phyloP scores from a whole-genome alignment of 805 yeast species.

The Scheffersomyces spartinae region DNA sequence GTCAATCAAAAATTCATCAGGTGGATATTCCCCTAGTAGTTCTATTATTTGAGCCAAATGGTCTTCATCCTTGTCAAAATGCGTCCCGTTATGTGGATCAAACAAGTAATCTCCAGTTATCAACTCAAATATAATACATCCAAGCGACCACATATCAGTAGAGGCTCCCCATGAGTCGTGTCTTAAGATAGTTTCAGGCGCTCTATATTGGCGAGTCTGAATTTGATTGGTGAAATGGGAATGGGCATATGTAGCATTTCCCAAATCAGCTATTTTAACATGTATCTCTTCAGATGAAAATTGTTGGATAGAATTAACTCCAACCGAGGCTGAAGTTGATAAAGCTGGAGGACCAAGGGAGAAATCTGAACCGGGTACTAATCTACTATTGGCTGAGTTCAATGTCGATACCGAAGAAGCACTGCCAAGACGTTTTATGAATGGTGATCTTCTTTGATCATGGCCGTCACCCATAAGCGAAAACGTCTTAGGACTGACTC shows the following conservation, averaged over 20 bases:
- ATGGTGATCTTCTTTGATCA: no score
- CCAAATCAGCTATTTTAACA: constrained; percentile 58
- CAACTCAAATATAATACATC: constrained; percentile 47
- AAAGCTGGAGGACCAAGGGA: no score
- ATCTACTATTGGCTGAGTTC: no score
- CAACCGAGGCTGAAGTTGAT: no score
- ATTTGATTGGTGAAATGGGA: constrained; percentile 59
- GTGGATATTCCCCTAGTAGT: constrained; percentile 32
- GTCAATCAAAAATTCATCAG: constrained; percentile 24
- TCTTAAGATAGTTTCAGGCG: constrained; percentile 53
- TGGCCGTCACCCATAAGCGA: no score
- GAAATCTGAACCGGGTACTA: no score
- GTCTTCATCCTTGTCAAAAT: constrained; percentile 44
- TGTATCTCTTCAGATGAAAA: constrained; percentile 20
- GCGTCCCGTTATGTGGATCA: constrained; percentile 43
- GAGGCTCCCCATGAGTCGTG: constrained; percentile 48
- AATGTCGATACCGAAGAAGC: no score
- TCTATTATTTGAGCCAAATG: constrained; percentile 55
- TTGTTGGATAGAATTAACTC: constrained; percentile 55
- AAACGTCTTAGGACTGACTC: no score
- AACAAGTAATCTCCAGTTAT: constrained; percentile 52
- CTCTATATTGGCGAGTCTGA: constrained; percentile 56
- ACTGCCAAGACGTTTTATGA: no score
- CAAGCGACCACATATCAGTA: constrained; percentile 50
- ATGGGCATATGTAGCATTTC: constrained; percentile 56